A percentile compares a stretch with the other conserved stretches of the same genome.
Conservation (phyloP, 75 land plant species). For the Selaginella tamariscina region DNA sequence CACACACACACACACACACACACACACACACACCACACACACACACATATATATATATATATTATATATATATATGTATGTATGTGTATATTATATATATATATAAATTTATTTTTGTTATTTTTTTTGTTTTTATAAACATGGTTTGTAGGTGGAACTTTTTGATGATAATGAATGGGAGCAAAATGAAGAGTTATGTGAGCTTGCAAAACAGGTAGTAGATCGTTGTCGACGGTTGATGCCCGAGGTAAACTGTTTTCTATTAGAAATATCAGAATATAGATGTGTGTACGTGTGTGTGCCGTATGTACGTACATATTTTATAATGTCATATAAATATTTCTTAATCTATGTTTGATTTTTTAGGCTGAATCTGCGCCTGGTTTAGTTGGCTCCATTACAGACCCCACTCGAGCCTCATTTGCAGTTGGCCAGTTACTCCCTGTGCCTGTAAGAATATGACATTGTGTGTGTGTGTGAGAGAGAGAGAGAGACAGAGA, state of each 20-base stretch:
- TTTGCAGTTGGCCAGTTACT: conserved; percentile 21
- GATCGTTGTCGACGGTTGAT: conserved; percentile 9
- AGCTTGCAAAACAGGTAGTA: conserved; percentile 17
- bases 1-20: no score
- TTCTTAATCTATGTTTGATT: neutral
- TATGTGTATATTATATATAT: no score
- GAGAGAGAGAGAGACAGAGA: no score
- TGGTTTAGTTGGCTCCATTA: conserved; percentile 6
- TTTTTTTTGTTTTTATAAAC: neutral
- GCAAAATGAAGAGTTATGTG: neutral
- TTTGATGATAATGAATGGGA: conserved; percentile 18
- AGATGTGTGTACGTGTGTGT: neutral
- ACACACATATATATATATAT: no score
- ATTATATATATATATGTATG: no score
- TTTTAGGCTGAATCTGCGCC: conserved; percentile 16
- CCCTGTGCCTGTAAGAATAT: conserved; percentile 15
- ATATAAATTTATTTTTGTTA: neutral
- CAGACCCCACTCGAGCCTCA: conserved; percentile 18
- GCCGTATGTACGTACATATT: neutral
- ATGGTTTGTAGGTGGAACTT: conserved; percentile 15
- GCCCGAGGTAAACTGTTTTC: conserved; percentile 15
- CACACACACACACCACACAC: no score
- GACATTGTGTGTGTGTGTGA: neutral
- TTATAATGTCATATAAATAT: neutral
- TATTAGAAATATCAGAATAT: neutral